Percentiles rank a stretch among this genome's conserved stretches.
Conservation (phyloP, 495 filamentous ascomycete genomes). For the Daldinia grandis region DNA sequence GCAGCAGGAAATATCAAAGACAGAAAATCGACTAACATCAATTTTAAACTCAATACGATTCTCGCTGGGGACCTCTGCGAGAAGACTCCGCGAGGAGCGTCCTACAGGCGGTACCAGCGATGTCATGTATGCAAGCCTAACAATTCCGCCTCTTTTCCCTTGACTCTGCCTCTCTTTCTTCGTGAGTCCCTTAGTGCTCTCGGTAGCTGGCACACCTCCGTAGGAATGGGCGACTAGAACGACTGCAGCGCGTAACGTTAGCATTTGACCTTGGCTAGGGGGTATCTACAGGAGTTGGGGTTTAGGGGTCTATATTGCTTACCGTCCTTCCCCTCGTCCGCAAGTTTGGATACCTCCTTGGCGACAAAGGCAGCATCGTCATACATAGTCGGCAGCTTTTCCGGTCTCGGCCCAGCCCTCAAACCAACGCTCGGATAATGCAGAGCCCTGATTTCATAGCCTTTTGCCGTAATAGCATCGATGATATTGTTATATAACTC, state of each 20-base stretch:
- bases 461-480: conserved; percentile 34
- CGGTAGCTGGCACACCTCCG: conserved; percentile 46
- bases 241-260: conserved; percentile 18
- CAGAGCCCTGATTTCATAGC: conserved; percentile 41
- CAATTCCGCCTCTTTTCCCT: conserved; percentile 52
- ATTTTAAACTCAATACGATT: conserved; percentile 6
- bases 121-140: conserved; percentile 53
- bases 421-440: conserved; percentile 30
- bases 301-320: neutral
- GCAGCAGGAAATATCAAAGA: neutral
- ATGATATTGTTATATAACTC: conserved; percentile 45
- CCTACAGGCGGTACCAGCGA: conserved; percentile 37
- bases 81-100: neutral
- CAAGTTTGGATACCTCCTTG: conserved; percentile 36
- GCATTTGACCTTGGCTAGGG: neutral
- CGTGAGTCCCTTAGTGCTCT: conserved; percentile 51
- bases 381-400: conserved; percentile 33
- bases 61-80: conserved; percentile 12
- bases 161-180: conserved; percentile 50
- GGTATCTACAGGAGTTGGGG: neutral
- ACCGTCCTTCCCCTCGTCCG: conserved; percentile 48
- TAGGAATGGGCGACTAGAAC: conserved; percentile 51
- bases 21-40: conserved; percentile 34
- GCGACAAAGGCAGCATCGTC: conserved; percentile 46
- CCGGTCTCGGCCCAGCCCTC: conserved; percentile 9